Evolutionary conservation across 306 rosid genomes (phyloP).

Genomic region (Corylus heterophylla): DNA sequence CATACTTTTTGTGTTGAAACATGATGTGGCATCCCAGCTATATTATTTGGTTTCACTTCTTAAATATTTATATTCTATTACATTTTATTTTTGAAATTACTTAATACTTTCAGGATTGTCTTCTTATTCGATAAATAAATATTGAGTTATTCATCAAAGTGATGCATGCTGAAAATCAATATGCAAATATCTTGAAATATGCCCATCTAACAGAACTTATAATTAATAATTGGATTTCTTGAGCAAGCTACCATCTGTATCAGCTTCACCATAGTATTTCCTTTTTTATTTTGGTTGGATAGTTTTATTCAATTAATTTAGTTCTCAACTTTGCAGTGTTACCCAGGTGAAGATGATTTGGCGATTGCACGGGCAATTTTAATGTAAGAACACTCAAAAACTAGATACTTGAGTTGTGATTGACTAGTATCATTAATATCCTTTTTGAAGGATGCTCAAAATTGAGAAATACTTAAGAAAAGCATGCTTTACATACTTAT

Average conservation of each 20-base stretch:
- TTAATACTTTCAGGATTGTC: background rate
- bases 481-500: background rate
- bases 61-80: background rate
- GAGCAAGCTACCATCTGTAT: background rate
- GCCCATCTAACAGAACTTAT: background rate
- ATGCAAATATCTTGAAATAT: background rate
- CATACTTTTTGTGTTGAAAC: constrained; percentile 21
- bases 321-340: constrained; percentile 68
- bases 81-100: background rate
- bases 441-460: background rate
- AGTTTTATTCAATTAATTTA: constrained; percentile 26
- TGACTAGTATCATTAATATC: background rate
- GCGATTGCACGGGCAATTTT: constrained; percentile 85
- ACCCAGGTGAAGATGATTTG: constrained; percentile 94
- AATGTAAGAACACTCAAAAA: constrained; percentile 52
- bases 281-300: constrained; percentile 8
- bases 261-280: background rate
- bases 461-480: background rate
- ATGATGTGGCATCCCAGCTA: constrained; percentile 11
- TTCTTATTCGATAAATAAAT: background rate
- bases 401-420: constrained; percentile 1
- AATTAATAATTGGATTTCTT: background rate
- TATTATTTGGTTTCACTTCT: constrained; percentile 16
- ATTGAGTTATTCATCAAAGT: background rate
- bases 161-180: background rate